Base-by-base conservation (phyloP, 768 basidiomycete species). In the Panaeolus papilionaceus region DNA sequence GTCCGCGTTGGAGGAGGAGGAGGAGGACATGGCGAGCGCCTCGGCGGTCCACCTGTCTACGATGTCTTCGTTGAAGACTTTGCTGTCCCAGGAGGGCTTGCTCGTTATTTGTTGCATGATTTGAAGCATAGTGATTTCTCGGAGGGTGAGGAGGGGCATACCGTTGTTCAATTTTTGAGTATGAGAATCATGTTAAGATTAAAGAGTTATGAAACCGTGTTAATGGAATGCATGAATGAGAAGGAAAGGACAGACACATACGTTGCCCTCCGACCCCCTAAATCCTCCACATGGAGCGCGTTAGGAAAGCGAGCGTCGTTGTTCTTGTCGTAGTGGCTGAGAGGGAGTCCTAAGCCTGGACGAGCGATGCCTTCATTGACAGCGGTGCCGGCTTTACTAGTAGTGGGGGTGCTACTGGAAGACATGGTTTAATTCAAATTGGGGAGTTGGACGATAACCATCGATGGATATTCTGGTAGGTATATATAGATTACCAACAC, bases 51-150 rank as follows among this genome's bases (percentile, higher is more conserved):
- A 64, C 26, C 16, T 47, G n/a, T 20, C 20, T 23, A 47, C 10
- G 63, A 44, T 23, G 4, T 42, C 33, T 16, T 42, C 28, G 40
- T 42, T 26, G 26, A 26, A 64, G 3, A 64, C 73, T 67, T 73
- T 73, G 11, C 20, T 54, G 49, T 74, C 63, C 73, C 75, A 75
- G 28, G 69, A 66, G 0, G 63, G 64, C 61, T 74, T 73, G 45
- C 73, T 73, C 14, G 75, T 74, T 16, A 73, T 42, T 62, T 65
- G 26, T 47, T 75, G 69, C 73, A 75, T 74, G 67, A 44, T 47
- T 16, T 23, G 38, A 3, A 72, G 38, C 73, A 73, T 73, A 0
- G 69, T 66, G 16, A 74, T 67, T 66, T 75, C 75, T 0, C 73
- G 72, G 16, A 72, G 64, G 6, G 70, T 68, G 3, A 64, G 69